A percentile compares a stretch with the other conserved stretches of the same genome.
phyloP scores from a whole-genome alignment of 2,329 filamentous ascomycete species.

The Periconia sp. region DNA sequence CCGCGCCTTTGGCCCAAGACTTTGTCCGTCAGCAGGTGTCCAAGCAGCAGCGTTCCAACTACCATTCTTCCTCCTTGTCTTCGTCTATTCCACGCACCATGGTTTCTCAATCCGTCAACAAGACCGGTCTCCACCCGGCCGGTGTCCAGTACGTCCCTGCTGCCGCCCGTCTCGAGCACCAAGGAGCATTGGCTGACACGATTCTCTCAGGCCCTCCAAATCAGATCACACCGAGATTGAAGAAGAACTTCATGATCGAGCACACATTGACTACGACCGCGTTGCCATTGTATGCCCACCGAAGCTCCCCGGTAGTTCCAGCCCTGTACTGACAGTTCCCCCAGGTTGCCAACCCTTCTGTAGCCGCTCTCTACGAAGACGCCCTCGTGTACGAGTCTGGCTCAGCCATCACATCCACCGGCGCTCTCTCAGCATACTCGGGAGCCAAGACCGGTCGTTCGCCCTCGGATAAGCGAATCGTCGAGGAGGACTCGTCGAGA shows the following conservation, averaged over 20 bases:
- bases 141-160: constrained; percentile 72
- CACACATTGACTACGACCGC: constrained; percentile 98
- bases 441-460: constrained; percentile 98
- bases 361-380: constrained; percentile 97
- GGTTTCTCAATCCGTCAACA: constrained; percentile 72
- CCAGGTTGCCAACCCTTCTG: constrained; percentile 86
- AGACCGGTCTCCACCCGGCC: constrained; percentile 86
- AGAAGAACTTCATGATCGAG: constrained; percentile 95
- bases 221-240: constrained; percentile 95
- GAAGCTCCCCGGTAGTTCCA: background rate
- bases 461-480: constrained; percentile 95
- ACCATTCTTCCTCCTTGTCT: constrained; percentile 63
- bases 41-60: constrained; percentile 65
- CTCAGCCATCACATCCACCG: constrained; percentile 94
- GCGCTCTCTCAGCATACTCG: constrained; percentile 95
- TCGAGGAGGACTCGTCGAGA: constrained; percentile 87
- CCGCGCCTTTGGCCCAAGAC: constrained; percentile 59
- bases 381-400: constrained; percentile 97
- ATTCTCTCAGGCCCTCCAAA: constrained; percentile 65
- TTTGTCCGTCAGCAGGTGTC: constrained; percentile 63
- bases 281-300: constrained; percentile 83
- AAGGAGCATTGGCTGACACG: constrained; percentile 27
- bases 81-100: constrained; percentile 39
- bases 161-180: constrained; percentile 6
- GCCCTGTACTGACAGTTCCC: constrained; percentile 17